phyloP scores from a whole-genome alignment of 768 basidiomycete genomes.

The Mycena haematopus region DNA sequence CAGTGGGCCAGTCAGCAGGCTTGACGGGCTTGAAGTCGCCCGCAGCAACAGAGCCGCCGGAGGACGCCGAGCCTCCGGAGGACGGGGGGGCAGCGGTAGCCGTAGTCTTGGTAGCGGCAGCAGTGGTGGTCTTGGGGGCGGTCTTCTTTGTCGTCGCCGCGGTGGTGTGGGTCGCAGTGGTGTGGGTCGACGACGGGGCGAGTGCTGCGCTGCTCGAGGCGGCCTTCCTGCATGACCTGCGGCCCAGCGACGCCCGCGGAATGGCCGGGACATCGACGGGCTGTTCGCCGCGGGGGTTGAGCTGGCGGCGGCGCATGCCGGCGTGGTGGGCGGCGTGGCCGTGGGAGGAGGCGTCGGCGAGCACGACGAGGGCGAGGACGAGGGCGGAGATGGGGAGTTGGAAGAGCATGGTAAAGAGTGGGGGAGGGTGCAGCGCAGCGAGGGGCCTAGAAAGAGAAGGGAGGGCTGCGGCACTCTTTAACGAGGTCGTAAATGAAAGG shows the following conservation, averaged over 20 bases:
- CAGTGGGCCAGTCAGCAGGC: constrained; percentile 36
- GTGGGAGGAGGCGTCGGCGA: constrained; percentile 31
- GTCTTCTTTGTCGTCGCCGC: constrained; percentile 20
- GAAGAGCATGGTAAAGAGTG: constrained; percentile 32
- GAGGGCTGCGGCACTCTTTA: constrained; percentile 26
- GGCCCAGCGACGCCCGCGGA: constrained; percentile 15
- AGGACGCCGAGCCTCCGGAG: neutral
- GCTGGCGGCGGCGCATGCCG: constrained; percentile 33
- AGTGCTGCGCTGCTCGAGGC: constrained; percentile 4
- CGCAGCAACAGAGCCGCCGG: constrained; percentile 20
- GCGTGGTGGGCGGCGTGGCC: constrained; percentile 32
- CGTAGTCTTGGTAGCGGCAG: constrained; percentile 7
- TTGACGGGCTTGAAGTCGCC: constrained; percentile 28
- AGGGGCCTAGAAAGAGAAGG: constrained; percentile 13
- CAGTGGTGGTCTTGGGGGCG: constrained; percentile 1
- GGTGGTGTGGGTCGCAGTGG: constrained; percentile 10
- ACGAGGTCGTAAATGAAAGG: constrained; percentile 16
- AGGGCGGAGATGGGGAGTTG: constrained; percentile 33
- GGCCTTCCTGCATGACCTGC: constrained; percentile 24
- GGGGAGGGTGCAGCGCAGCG: constrained; percentile 19
- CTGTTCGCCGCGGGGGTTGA: constrained; percentile 31
- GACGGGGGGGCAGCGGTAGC: constrained; percentile 7
- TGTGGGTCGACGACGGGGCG: constrained; percentile 10
- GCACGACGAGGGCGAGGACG: constrained; percentile 32
- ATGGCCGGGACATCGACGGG: neutral